Percentiles rank a stretch among this genome's conserved stretches.
Evolutionary conservation across 208 protist genomes (phyloP).

Genomic region (Acanthamoeba quina): DNA sequence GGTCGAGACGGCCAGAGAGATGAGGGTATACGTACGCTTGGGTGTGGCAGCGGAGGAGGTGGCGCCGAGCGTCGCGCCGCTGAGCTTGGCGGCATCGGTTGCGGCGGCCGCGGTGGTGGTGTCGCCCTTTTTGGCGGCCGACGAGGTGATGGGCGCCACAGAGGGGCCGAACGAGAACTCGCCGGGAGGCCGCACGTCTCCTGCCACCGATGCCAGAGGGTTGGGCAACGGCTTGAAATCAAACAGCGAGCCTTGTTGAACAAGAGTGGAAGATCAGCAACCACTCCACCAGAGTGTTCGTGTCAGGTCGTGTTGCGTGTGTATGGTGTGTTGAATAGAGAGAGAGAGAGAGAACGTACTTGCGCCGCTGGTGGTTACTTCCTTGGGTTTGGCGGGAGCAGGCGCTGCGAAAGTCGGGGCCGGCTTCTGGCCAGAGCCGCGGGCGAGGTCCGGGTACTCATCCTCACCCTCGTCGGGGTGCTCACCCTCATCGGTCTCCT

Average conservation of each 20-base stretch:
- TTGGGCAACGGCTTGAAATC: constrained; percentile 28
- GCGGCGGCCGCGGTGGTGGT: neutral
- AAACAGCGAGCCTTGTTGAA: neutral
- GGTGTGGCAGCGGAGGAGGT: too few species aligned
- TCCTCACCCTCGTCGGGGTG: neutral
- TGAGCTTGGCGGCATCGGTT: too few species aligned
- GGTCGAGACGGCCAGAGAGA: neutral
- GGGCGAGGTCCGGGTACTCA: neutral
- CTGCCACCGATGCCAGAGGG: neutral
- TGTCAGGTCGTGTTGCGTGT: too few species aligned
- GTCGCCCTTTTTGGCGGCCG: neutral
- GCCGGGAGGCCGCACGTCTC: neutral
- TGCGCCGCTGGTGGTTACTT: neutral
- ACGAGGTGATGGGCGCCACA: neutral
- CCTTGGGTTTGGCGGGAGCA: neutral
- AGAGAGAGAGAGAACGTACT: too few species aligned
- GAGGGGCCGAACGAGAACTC: neutral
- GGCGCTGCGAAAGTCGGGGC: neutral
- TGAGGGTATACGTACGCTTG: too few species aligned
- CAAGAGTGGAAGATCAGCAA: neutral
- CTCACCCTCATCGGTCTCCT: neutral
- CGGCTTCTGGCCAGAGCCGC: neutral
- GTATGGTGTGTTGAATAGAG: neutral
- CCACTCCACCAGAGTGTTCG: neutral
- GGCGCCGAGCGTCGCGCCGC: too few species aligned